A percentile compares a stretch with the other conserved stretches of the same genome.
These are phyloP conservation scores for Phaseolus coccineus DNA, from an alignment of 331 rosid species.

Conservation along the genomic window DNA sequence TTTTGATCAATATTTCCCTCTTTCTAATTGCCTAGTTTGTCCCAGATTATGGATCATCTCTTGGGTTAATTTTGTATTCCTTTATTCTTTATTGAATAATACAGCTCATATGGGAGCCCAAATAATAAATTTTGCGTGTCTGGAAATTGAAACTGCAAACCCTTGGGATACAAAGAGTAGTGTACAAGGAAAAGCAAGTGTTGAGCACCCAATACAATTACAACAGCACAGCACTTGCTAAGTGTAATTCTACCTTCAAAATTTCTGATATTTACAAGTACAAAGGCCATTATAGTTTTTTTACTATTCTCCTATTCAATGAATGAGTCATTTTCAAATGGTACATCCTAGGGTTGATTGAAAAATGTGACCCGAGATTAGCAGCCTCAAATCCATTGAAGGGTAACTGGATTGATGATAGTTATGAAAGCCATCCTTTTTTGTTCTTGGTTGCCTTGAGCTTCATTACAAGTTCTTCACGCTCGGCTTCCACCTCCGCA, in stretches of 20 bases:
- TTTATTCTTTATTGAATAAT: not conserved
- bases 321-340: slow-evolving; percentile 37
- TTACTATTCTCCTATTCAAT: slow-evolving; percentile 30
- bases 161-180: slow-evolving; percentile 15
- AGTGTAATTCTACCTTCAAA: slow-evolving; percentile 45
- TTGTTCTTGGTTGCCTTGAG: slow-evolving; percentile 54
- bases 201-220: slow-evolving; percentile 30
- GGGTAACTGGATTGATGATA: slow-evolving; percentile 24
- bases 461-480: slow-evolving; percentile 95
- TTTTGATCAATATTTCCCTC: not conserved
- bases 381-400: slow-evolving; percentile 4
- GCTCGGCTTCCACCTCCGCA: slow-evolving; percentile 91
- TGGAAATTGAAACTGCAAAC: not conserved
- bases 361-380: slow-evolving; percentile 40
- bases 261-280: slow-evolving; percentile 48
- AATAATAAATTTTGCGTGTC: slow-evolving; percentile 18
- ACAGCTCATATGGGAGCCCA: slow-evolving; percentile 12
- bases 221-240: slow-evolving; percentile 26
- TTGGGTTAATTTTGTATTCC: not conserved
- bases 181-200: slow-evolving; percentile 25
- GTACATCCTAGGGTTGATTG: slow-evolving; percentile 38
- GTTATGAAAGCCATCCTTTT: slow-evolving; percentile 53
- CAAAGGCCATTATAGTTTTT: not conserved
- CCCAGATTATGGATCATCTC: not conserved
- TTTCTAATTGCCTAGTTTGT: not conserved